Percentiles rank a stretch among this genome's conserved stretches.
Conservation (phyloP, 2,329 filamentous ascomycete species). For the Exophiala bonariae region DNA sequence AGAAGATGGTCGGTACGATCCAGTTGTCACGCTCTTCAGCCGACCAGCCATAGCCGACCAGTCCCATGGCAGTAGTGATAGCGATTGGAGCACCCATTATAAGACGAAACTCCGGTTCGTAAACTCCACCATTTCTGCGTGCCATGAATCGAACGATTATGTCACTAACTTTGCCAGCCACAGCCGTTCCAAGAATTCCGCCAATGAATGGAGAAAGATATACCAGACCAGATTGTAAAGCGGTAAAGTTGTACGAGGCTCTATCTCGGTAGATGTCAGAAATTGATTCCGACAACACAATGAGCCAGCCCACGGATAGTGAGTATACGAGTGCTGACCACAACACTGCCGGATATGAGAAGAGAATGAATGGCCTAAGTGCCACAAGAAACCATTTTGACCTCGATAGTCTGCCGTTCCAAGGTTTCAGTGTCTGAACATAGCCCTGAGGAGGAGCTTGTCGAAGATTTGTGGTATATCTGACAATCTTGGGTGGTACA, state of each 20-base stretch:
- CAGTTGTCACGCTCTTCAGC: conserved; percentile 71
- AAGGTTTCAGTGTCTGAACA: conserved; percentile 70
- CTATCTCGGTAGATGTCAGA: conserved; percentile 73
- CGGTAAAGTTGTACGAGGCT: conserved; percentile 74
- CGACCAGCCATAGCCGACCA: conserved; percentile 98
- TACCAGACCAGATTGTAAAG: conserved; percentile 78
- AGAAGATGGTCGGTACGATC: conserved; percentile 93
- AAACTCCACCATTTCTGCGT: conserved; percentile 83
- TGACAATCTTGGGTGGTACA: conserved; percentile 25
- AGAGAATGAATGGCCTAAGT: conserved; percentile 79
- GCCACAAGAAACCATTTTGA: conserved; percentile 81
- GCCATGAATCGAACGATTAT: conserved; percentile 80
- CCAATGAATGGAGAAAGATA: conserved; percentile 90
- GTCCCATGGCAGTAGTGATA: conserved; percentile 74
- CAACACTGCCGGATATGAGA: conserved; percentile 81
- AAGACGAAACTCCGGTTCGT: conserved; percentile 90
- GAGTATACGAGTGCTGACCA: conserved; percentile 86
- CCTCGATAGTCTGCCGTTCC: conserved; percentile 72
- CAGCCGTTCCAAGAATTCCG: conserved; percentile 84
- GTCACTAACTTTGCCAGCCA: conserved; percentile 86
- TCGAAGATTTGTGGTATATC: conserved; percentile 72
- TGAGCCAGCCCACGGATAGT: conserved; percentile 90
- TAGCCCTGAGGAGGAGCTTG: conserved; percentile 70
- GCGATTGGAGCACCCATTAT: conserved; percentile 83
- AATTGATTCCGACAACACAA: conserved; percentile 87